Conservation (phyloP, 768 basidiomycete species). For the Lyophyllum decastes region DNA sequence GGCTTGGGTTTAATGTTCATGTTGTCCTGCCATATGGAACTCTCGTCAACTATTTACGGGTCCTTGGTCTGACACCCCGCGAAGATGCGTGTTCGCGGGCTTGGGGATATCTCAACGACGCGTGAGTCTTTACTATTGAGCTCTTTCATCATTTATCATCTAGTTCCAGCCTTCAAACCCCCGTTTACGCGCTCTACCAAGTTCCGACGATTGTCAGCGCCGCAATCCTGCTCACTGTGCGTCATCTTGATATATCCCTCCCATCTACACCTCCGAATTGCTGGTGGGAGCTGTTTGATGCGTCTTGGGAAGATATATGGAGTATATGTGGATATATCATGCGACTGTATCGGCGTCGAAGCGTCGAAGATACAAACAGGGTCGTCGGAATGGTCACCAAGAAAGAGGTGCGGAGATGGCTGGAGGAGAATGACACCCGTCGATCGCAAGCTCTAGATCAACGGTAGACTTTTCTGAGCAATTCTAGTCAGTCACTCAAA, state of each 20-base stretch:
- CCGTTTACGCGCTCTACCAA: constrained; percentile 87
- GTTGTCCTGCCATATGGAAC: constrained; percentile 93
- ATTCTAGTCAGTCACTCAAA: not conserved
- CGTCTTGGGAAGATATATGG: constrained; percentile 87
- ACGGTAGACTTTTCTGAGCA: not conserved
- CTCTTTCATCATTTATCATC: not conserved
- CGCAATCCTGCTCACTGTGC: constrained; percentile 79
- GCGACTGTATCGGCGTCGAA: constrained; percentile 70
- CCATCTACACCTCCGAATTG: constrained; percentile 69
- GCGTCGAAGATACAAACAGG: constrained; percentile 41
- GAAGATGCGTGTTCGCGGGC: constrained; percentile 73
- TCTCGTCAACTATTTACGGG: constrained; percentile 89
- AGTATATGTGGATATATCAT: constrained; percentile 82
- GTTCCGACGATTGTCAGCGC: constrained; percentile 90
- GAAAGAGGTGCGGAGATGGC: constrained; percentile 80
- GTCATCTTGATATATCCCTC: constrained; percentile 71
- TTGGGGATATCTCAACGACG: constrained; percentile 97
- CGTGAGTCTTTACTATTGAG: constrained; percentile 54
- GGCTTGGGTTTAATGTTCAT: constrained; percentile 93
- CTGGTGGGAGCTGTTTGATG: constrained; percentile 97
- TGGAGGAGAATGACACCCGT: constrained; percentile 52
- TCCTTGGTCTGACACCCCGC: constrained; percentile 80
- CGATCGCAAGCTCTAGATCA: not conserved
- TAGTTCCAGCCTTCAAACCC: constrained; percentile 80
- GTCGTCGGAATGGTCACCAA: constrained; percentile 68